These are phyloP conservation scores for Hanseniaspora valbyensis DNA, from an alignment of 805 yeast genomes.

Conservation along the genomic window DNA sequence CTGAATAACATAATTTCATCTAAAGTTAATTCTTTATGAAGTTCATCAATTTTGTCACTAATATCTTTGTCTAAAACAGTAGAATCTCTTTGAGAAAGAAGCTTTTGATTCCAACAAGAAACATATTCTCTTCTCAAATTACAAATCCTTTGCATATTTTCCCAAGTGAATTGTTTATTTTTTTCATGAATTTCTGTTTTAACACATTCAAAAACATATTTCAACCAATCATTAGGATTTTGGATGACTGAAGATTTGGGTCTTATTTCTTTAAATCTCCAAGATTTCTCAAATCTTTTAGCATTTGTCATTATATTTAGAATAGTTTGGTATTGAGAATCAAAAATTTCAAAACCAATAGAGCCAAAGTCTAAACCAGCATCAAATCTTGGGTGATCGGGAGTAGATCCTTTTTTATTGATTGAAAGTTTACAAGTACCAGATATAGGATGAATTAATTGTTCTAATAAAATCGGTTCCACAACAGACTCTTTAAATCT, in stretches of 20 bases:
- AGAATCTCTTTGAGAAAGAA: constrained; percentile 30
- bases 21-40: constrained; percentile 52
- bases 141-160: constrained; percentile 54
- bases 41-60: constrained; percentile 35
- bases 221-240: constrained; percentile 71
- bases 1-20: constrained; percentile 83
- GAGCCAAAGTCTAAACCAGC: constrained; percentile 76
- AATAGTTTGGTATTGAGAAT: constrained; percentile 72
- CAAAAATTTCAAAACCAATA: constrained; percentile 74
- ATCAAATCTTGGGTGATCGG: constrained; percentile 53
- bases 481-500: constrained; percentile 39
- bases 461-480: constrained; percentile 34
- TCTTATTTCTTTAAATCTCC: constrained; percentile 57
- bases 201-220: constrained; percentile 68
- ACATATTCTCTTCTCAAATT: constrained; percentile 63
- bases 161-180: constrained; percentile 84
- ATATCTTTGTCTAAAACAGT: constrained; percentile 29
- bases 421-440: constrained; percentile 76
- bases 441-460: constrained; percentile 71
- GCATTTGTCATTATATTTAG: constrained; percentile 72
- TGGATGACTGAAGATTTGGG: constrained; percentile 47
- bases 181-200: constrained; percentile 69
- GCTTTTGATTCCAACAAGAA: constrained; percentile 50
- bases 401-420: constrained; percentile 68
- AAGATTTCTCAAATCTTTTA: constrained; percentile 66